Evolutionary conservation across 305 asterid genomes (phyloP), one percentile per base, ranked within the genome.

Genomic region (Lippia alba): DNA sequence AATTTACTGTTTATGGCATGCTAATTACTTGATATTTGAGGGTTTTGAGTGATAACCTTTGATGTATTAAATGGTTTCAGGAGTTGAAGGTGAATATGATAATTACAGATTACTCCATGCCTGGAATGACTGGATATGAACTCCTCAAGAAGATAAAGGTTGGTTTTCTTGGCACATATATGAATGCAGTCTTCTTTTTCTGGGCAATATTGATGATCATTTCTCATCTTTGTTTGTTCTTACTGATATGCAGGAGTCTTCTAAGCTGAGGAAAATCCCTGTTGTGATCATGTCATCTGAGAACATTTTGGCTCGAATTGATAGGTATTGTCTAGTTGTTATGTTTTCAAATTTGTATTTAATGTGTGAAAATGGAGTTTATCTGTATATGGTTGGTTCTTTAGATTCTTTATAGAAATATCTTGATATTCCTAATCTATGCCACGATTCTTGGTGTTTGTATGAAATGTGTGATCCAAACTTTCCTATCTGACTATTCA

Each of bases 121-220:
- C 97, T 82, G 96, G 91, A 67, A 94, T 89, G 97, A 91, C 96
- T 16, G 96, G 97, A 44, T 94, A 85, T 81, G 98, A 94, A 44
- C 97, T 94, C 61, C 94, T 89, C 6, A 91, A 94, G 75, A 89
- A 80, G 88, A 89, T 94, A 5, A 91, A 89, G 97, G 96, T 89
- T 59, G 9, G 86, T 80, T 4, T 39, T 72, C 14, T 30, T 51
- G 44, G 16, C 5, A n/a, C 45, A 7, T 1, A 3, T 39, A 18
- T 15, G 50, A 66, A 7, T 6, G 10, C 1, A 44, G 49, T 5
- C 12, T 44, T 44, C 10, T 1, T 44, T 6, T 44, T 5, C 10
- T 11, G 8, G 49, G 14, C 49, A 44, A 44, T 24, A 44, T 3
- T 11, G 3, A 6, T 44, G 2, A 18, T 64, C 30, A 4, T 1